phyloP scores from a whole-genome alignment of 768 basidiomycete genomes.

The Psilocybe sp. region DNA sequence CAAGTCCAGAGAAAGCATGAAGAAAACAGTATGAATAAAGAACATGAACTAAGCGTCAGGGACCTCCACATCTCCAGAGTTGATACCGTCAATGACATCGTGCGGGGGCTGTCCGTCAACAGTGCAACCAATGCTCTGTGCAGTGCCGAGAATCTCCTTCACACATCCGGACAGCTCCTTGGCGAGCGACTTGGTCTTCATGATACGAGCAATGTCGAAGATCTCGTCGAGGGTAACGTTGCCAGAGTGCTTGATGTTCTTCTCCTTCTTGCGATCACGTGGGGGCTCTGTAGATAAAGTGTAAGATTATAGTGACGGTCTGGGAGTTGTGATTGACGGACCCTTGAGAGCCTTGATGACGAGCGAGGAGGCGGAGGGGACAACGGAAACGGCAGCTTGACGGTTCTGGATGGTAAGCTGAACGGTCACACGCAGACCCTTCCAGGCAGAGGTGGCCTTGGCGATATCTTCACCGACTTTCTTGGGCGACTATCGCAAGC shows the following conservation, averaged over 20 bases:
- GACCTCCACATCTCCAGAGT: constrained; percentile 81
- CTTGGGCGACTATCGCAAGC: constrained; percentile 81
- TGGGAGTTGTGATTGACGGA: constrained; percentile 28
- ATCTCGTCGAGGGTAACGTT: constrained; percentile 95
- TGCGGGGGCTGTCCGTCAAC: constrained; percentile 92
- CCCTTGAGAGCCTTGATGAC: constrained; percentile 99
- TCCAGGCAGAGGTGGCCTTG: constrained; percentile 97
- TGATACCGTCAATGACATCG: constrained; percentile 87
- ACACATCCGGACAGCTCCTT: constrained; percentile 86
- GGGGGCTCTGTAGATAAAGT: constrained; percentile 72
- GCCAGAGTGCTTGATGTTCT: constrained; percentile 98
- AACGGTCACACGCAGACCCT: constrained; percentile 98
- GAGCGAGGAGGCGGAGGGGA: constrained; percentile 94
- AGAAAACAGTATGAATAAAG: constrained; percentile 22
- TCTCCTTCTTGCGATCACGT: constrained; percentile 99
- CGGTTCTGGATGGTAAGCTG: constrained; percentile 99
- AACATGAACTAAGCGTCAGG: constrained; percentile 70
- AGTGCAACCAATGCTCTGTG: constrained; percentile 96
- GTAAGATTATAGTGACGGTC: constrained; percentile 1
- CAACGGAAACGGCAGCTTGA: constrained; percentile 95
- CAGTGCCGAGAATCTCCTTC: constrained; percentile 98
- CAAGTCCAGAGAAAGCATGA: neutral
- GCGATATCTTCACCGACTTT: constrained; percentile 99
- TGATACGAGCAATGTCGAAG: constrained; percentile 91
- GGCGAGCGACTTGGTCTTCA: constrained; percentile 91